Evolutionary conservation across 352 stramenopile species (phyloP).

Genomic region (Pythium angustatum): DNA sequence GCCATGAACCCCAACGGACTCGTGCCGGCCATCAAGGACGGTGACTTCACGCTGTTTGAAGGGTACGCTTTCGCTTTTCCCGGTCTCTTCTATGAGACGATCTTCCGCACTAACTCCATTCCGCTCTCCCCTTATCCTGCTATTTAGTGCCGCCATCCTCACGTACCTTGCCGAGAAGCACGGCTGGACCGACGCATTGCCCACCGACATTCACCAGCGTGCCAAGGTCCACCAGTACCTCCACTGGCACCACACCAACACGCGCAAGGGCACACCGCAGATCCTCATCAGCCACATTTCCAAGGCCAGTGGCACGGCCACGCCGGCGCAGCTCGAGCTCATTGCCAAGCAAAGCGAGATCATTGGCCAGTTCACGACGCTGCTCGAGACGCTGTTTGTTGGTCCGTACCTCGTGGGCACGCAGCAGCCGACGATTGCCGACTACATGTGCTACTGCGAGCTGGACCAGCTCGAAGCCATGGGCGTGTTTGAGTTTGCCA

Average conservation of each 20-base stretch:
- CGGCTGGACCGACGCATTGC: slow-evolving; percentile 52
- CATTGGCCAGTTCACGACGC: slow-evolving; percentile 2
- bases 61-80: no score
- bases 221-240: slow-evolving; percentile 71
- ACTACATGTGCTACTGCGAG: slow-evolving; percentile 64
- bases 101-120: no score
- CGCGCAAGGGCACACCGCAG: slow-evolving; percentile 40
- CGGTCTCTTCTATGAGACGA: no score
- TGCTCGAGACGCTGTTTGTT: slow-evolving; percentile 45
- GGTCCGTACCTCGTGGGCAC: slow-evolving; percentile 49
- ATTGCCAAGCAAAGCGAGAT: slow-evolving; percentile 25
- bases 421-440: slow-evolving; percentile 53
- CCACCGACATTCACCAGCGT: slow-evolving; percentile 35
- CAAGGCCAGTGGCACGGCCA: background rate
- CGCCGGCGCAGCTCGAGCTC: slow-evolving; percentile 10
- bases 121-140: slow-evolving; percentile 40
- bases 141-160: slow-evolving; percentile 48
- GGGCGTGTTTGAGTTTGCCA: slow-evolving; percentile 39
- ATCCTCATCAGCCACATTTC: background rate
- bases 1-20: slow-evolving; percentile 50
- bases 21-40: slow-evolving; percentile 51
- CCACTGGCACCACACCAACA: slow-evolving; percentile 73
- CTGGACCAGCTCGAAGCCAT: slow-evolving; percentile 57
- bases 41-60: slow-evolving; percentile 56
- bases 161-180: slow-evolving; percentile 54